Evolutionary conservation across 805 yeast genomes (phyloP).

Genomic region (Ogataea ramenticola): DNA sequence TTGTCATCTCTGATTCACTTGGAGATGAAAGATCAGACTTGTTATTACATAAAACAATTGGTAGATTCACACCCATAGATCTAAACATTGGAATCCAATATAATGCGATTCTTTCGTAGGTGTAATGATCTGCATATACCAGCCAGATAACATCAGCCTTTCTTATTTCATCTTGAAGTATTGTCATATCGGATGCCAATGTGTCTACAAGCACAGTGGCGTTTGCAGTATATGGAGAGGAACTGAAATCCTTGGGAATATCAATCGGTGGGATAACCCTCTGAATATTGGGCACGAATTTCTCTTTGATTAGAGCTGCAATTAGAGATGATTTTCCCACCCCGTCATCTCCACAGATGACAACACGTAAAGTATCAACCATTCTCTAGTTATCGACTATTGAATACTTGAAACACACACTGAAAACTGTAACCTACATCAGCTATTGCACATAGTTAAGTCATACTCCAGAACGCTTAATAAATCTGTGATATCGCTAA

Average conservation of each 20-base stretch:
- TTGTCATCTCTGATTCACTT: slow-evolving; percentile 37
- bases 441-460: too few species aligned
- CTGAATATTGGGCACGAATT: slow-evolving; percentile 69
- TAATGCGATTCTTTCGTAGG: slow-evolving; percentile 84
- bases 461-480: too few species aligned
- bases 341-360: slow-evolving; percentile 91
- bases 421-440: too few species aligned
- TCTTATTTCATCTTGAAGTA: slow-evolving; percentile 66
- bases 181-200: slow-evolving; percentile 51
- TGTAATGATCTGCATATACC: slow-evolving; percentile 90
- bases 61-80: slow-evolving; percentile 88
- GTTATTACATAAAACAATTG: slow-evolving; percentile 86
- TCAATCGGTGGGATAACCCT: slow-evolving; percentile 78
- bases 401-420: too few species aligned
- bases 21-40: slow-evolving; percentile 28
- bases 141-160: slow-evolving; percentile 89
- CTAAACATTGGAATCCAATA: slow-evolving; percentile 95
- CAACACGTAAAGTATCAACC: slow-evolving; percentile 61
- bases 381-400: too few species aligned
- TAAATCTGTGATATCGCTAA: too few species aligned
- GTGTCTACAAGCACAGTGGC: slow-evolving; percentile 80
- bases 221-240: slow-evolving; percentile 51
- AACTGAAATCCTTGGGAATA: slow-evolving; percentile 65
- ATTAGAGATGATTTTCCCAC: slow-evolving; percentile 81
- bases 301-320: slow-evolving; percentile 74